Base-by-base conservation (phyloP, 306 rosid genomes). In the Albizia julibrissin region DNA sequence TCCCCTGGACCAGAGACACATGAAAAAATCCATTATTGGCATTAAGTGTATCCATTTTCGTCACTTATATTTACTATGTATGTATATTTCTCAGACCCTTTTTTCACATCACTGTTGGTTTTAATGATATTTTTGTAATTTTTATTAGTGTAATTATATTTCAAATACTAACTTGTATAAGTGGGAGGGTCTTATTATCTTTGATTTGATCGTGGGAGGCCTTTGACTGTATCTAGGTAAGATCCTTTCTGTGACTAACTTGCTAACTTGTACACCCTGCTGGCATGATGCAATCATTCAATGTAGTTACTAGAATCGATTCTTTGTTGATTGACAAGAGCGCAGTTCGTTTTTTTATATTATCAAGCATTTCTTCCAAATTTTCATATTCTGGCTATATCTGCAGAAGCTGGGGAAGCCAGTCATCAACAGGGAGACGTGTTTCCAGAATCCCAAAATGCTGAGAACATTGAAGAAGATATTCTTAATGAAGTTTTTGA, bases 401-500 rank as follows among this genome's bases (percentile, higher is more conserved):
- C 66, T 65, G 83, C 87, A 90, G 98, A 79, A 80, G 85, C 75
- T 40, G 90, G 85, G 31, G 90, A 75, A 74, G 69, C 75, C 82
- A 80, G 74, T 59, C 86, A 84, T 66, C 80, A 85, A 47, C 88
- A 75, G 74, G 84, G 69, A 29, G 89, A 81, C 9, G 44, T 84
- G 59, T 85, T 88, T 87, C 84, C 83, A 47, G 87, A 80, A 84
- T 74, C 89, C 67, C 84, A 78, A 46, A 89, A 84, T 71, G 89
- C 65, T 77, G 85, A 91, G 65, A 84, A 80, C 87, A 29, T 78
- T 66, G 88, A 83, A 88, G 93, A 92, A 68, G 87, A 91, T 62
- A 81, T 93, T 88, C 81, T 89, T 72, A 76, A 87, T 61, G 96
- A 93, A 76, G 77, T 87, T 40, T 89, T 75, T 29, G 87, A 89